phyloP scores from a whole-genome alignment of 331 rosid species.

The Malus hybrid region DNA sequence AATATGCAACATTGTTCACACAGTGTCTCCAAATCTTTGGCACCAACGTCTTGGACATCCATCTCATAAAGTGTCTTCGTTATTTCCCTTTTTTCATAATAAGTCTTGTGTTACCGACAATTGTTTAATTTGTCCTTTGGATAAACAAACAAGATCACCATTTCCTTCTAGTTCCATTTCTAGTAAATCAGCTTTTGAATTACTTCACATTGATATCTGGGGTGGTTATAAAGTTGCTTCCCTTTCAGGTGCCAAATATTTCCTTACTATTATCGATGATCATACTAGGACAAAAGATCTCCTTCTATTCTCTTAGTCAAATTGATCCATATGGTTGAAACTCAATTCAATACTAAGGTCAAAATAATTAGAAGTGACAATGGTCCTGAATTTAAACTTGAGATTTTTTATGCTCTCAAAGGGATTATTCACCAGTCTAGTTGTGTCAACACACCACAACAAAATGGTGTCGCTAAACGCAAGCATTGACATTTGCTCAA shows the following conservation, averaged over 20 bases:
- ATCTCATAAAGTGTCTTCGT: too few relatives aligned
- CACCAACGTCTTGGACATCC: too few relatives aligned
- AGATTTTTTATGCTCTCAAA: not conserved
- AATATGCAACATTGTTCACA: too few relatives aligned
- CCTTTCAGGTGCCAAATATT: not conserved
- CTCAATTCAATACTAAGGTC: not conserved
- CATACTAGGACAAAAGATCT: not conserved
- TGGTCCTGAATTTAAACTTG: not conserved
- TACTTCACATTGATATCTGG: too few relatives aligned
- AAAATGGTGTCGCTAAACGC: not conserved
- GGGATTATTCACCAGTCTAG: constrained; percentile 2
- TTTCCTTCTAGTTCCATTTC: too few relatives aligned
- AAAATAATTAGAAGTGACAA: not conserved
- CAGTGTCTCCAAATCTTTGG: too few relatives aligned
- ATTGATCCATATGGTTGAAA: not conserved
- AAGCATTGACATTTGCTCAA: not conserved
- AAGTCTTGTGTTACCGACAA: too few relatives aligned
- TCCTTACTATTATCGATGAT: not conserved
- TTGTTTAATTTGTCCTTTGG: too few relatives aligned
- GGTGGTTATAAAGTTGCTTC: not conserved
- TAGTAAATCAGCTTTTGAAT: too few relatives aligned
- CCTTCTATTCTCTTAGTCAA: too few relatives aligned
- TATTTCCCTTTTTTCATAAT: too few relatives aligned
- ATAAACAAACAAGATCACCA: too few relatives aligned
- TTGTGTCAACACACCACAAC: not conserved